Evolutionary conservation across 2,329 filamentous ascomycete genomes (phyloP), one percentile per base, ranked within the genome.

Genomic region (Cercospora beticola): DNA sequence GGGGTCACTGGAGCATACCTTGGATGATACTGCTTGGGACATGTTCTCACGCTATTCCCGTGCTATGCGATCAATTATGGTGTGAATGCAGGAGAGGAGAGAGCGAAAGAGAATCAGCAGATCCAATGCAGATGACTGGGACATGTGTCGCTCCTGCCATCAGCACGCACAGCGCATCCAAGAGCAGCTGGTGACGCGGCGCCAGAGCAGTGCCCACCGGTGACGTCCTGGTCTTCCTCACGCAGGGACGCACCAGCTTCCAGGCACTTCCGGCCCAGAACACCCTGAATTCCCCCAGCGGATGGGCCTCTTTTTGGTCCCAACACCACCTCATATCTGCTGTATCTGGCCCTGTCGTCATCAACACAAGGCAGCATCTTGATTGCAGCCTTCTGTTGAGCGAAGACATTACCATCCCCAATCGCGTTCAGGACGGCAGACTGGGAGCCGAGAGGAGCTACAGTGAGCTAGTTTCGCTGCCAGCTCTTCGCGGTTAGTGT

Each of bases 1-100:
- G 46, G 40, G 46, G 43, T 43, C 18, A 21, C 8, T 8, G 14
- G 9, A 12, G 40, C 65, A 46, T 68, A 71, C 71, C 59, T 70
- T 72, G 31, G 70, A 72, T 16, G 65, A 67, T 31, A 70, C 59
- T 30, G 70, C 70, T 52, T 63, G 46, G n/a, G 70, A 62, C 70
- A 71, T 71, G 43, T 16, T 67, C 5, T 52, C 43, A 28, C 23
- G 23, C 49, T 56, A 26, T 28, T n/a, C 23, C 49, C 49, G 49
- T 56, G 46, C 46, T 14, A 1, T 52, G 54, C 54, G 54, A 30
- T 31, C 21, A 10, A n/a, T 30, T n/a, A 28, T 30, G 28, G 56
- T 31, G 56, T 10, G 56, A 57, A 8, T 28, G 54, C 3, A n/a
- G 14, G 4, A 12, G 30, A 14, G 12, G 12, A 7, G 7, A 26